These are phyloP conservation scores for Trichophyton verrucosum DNA, from an alignment of 2,329 filamentous ascomycete species.

Conservation along the genomic window DNA sequence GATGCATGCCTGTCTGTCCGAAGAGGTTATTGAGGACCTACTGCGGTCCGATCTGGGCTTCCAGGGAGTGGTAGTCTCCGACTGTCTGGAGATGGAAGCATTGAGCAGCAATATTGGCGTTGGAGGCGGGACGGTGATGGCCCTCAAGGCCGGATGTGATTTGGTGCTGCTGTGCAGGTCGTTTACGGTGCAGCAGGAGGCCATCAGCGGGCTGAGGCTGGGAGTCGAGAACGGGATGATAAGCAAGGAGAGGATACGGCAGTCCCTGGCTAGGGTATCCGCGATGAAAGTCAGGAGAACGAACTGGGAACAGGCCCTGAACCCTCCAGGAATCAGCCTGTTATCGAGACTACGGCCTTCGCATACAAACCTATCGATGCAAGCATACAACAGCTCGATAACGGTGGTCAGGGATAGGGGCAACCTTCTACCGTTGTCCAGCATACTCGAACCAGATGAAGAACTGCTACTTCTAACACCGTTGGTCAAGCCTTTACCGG, in stretches of 20 bases:
- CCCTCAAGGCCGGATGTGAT: constrained; percentile 90
- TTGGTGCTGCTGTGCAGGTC: constrained; percentile 78
- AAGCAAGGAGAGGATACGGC: constrained; percentile 62
- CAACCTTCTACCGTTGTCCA: constrained; percentile 67
- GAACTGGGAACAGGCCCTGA: constrained; percentile 82
- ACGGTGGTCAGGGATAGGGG: constrained; percentile 86
- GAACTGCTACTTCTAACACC: constrained; percentile 83
- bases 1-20: constrained; percentile 85
- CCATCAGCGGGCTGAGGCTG: constrained; percentile 76
- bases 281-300: constrained; percentile 74
- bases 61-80: constrained; percentile 82
- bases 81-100: constrained; percentile 94
- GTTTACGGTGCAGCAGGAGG: constrained; percentile 79
- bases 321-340: constrained; percentile 64
- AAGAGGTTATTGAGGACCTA: constrained; percentile 84
- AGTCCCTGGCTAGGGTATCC: constrained; percentile 67
- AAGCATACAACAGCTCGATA: constrained; percentile 84
- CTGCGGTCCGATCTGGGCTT: constrained; percentile 82
- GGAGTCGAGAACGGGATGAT: constrained; percentile 87
- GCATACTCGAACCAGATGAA: constrained; percentile 69
- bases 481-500: constrained; percentile 80
- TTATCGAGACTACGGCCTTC: constrained; percentile 70
- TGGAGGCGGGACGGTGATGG: constrained; percentile 92
- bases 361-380: constrained; percentile 68
- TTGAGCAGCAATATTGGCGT: constrained; percentile 94